These are phyloP conservation scores for Begonia masoniana DNA, from an alignment of 306 rosid genomes.

Conservation along the genomic window DNA sequence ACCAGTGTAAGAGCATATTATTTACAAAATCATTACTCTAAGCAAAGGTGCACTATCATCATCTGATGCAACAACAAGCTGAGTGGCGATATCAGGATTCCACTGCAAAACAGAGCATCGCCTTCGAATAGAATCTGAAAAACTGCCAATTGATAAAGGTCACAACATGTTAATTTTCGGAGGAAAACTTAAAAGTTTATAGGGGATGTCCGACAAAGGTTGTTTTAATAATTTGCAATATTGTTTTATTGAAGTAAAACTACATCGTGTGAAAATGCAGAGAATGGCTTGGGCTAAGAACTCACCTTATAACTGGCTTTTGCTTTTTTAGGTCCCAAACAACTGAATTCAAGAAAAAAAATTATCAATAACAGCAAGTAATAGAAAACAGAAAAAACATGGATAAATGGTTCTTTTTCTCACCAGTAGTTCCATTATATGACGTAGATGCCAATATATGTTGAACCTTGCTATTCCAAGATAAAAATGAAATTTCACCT, in stretches of 20 bases:
- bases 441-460: constrained; percentile 95
- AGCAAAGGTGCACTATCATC: constrained; percentile 82
- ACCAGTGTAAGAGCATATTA: constrained; percentile 8
- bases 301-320: constrained; percentile 97
- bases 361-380: constrained; percentile 1
- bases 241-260: too few species aligned
- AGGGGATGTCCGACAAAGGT: too few species aligned
- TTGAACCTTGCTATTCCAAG: constrained; percentile 99
- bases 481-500: constrained; percentile 89
- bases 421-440: constrained; percentile 91
- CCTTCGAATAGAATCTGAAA: constrained; percentile 80
- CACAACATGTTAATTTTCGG: neutral
- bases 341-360: constrained; percentile 27
- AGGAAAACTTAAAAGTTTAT: too few species aligned
- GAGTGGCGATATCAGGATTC: constrained; percentile 97
- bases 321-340: constrained; percentile 99
- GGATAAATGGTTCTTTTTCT: constrained; percentile 16
- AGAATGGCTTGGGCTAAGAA: neutral
- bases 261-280: constrained; percentile 2
- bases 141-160: constrained; percentile 38
- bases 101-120: constrained; percentile 97
- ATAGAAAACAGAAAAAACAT: constrained; percentile 7
- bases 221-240: too few species aligned
- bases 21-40: constrained; percentile 42
- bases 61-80: constrained; percentile 94